phyloP scores from a whole-genome alignment of 768 basidiomycete species.

The Boletus sp. region DNA sequence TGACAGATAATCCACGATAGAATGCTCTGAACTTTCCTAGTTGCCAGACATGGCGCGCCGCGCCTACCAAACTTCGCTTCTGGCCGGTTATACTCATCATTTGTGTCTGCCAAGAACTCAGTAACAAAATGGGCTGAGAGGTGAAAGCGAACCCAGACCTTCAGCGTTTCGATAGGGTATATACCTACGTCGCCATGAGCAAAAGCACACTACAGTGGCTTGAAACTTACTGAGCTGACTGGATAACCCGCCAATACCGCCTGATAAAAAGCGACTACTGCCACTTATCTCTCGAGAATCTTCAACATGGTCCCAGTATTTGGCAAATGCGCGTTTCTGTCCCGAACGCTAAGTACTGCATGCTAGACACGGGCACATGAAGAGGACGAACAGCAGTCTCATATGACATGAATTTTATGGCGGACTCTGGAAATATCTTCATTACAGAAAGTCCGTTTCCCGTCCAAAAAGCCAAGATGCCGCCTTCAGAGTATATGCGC shows the following conservation, averaged over 20 bases:
- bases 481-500: slow-evolving; percentile 87
- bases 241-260: slow-evolving; percentile 92
- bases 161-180: slow-evolving; percentile 95
- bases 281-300: slow-evolving; percentile 89
- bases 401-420: slow-evolving; percentile 96
- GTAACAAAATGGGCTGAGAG: not conserved
- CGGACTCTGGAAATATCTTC: slow-evolving; percentile 97
- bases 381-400: slow-evolving; percentile 77
- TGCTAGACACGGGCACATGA: slow-evolving; percentile 10
- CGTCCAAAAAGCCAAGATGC: slow-evolving; percentile 94
- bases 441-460: slow-evolving; percentile 91
- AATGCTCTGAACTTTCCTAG: slow-evolving; percentile 80
- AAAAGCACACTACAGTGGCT: slow-evolving; percentile 7
- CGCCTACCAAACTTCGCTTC: slow-evolving; percentile 55
- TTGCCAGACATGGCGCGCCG: slow-evolving; percentile 72
- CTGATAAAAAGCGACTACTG: slow-evolving; percentile 88
- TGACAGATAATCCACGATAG: slow-evolving; percentile 86
- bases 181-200: slow-evolving; percentile 58
- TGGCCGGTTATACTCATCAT: slow-evolving; percentile 88
- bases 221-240: slow-evolving; percentile 79
- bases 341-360: slow-evolving; percentile 17
- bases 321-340: slow-evolving; percentile 93
- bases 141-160: slow-evolving; percentile 45
- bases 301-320: slow-evolving; percentile 87
- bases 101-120: slow-evolving; percentile 59